phyloP scores from a whole-genome alignment of 2,329 filamentous ascomycete genomes.

The Colletotrichum sp. region DNA sequence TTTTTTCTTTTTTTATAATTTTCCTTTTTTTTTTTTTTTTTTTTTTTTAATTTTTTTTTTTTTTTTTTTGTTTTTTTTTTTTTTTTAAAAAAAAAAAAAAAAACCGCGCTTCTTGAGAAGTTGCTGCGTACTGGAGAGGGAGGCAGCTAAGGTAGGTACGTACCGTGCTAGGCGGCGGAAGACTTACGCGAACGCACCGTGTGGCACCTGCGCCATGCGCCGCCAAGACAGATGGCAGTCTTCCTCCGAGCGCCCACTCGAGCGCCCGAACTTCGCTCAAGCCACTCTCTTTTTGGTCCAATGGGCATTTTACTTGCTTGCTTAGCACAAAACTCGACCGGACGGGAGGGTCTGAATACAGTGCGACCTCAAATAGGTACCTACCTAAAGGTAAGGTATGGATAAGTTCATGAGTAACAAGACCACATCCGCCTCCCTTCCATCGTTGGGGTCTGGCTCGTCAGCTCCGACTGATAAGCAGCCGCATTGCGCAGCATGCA shows the following conservation, averaged over 20 bases:
- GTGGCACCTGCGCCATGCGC: constrained; percentile 17
- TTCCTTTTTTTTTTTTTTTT: too few relatives aligned
- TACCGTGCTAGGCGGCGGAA: neutral
- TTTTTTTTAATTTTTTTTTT: too few relatives aligned
- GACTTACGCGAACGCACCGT: constrained; percentile 15
- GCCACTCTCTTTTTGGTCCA: neutral
- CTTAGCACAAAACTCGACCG: neutral
- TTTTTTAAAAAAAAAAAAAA: neutral
- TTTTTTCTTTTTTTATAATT: too few relatives aligned
- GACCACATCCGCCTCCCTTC: neutral
- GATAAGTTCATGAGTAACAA: neutral
- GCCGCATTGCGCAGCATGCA: neutral
- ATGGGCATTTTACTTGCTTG: neutral
- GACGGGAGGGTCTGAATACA: neutral
- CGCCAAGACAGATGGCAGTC: constrained; percentile 17
- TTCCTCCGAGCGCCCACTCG: neutral
- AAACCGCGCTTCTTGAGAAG: neutral
- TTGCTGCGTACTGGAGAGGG: neutral
- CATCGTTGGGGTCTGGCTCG: neutral
- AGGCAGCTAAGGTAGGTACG: neutral
- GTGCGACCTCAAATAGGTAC: neutral
- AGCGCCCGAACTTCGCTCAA: neutral
- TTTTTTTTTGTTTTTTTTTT: too few relatives aligned
- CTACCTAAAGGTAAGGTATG: neutral
- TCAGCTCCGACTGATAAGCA: neutral